phyloP scores from a whole-genome alignment of 1,284 basidiomycete species.

The Ceratorhiza oryzae-sativae region DNA sequence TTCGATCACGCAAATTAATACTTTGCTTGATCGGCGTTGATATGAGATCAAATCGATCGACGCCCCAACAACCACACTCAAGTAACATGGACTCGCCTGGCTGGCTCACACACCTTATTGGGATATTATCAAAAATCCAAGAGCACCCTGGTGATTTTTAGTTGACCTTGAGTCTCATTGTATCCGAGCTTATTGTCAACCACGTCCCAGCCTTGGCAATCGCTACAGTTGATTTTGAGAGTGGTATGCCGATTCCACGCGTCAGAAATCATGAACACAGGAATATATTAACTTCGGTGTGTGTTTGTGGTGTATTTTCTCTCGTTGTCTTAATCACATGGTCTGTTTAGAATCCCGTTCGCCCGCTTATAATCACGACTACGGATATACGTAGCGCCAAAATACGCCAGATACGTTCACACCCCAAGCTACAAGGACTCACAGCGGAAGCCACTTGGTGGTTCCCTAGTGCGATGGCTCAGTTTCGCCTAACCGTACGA shows the following conservation, averaged over 20 bases:
- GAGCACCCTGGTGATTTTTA: too few species aligned
- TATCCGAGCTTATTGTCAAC: not conserved
- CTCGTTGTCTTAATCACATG: not conserved
- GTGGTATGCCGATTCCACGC: slow-evolving; percentile 3
- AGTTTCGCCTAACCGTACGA: slow-evolving; percentile 42
- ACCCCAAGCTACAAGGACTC: slow-evolving; percentile 14
- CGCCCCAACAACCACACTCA: not conserved
- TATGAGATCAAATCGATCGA: not conserved
- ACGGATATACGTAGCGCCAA: slow-evolving; percentile 44
- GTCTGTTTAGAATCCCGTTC: not conserved
- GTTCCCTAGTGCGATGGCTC: slow-evolving; percentile 36
- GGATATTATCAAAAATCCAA: not conserved
- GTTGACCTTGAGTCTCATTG: too few species aligned
- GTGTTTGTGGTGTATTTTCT: not conserved
- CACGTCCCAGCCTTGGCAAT: slow-evolving; percentile 1
- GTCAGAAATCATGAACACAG: slow-evolving; percentile 13
- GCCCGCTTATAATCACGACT: slow-evolving; percentile 41
- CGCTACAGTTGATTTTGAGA: slow-evolving; percentile 11
- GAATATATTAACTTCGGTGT: not conserved
- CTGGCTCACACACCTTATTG: slow-evolving; percentile 13
- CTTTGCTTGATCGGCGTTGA: not conserved
- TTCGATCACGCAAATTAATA: too few species aligned
- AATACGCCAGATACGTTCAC: slow-evolving; percentile 37
- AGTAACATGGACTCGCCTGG: slow-evolving; percentile 4
- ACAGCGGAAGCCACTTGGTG: slow-evolving; percentile 44